phyloP scores from a whole-genome alignment of 192 early-diverging fungal species.

The Coemansia javaensis region DNA sequence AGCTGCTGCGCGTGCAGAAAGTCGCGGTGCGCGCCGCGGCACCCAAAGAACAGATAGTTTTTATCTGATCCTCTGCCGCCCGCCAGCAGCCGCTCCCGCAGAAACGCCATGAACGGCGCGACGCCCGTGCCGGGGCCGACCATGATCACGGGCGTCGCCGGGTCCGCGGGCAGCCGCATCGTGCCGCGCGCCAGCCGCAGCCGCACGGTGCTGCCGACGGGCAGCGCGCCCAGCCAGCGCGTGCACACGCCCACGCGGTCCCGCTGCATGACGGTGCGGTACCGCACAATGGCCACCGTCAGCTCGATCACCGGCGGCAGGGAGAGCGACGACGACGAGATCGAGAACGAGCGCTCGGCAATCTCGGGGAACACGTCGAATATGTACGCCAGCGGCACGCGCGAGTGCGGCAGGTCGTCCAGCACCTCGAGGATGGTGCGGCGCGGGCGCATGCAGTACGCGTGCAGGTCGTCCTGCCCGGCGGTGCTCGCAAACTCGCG shows the following conservation, averaged over 20 bases:
- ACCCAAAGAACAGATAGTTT: slow-evolving; percentile 84
- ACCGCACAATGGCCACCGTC: slow-evolving; percentile 80
- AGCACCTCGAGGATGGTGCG: slow-evolving; percentile 83
- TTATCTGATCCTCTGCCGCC: slow-evolving; percentile 28
- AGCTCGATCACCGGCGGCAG: slow-evolving; percentile 56
- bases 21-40: slow-evolving; percentile 65
- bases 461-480: slow-evolving; percentile 84
- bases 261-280: slow-evolving; percentile 71
- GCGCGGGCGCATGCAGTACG: slow-evolving; percentile 75
- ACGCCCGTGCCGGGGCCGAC: slow-evolving; percentile 89
- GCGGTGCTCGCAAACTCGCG: slow-evolving; percentile 69
- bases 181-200: slow-evolving; percentile 62
- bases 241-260: slow-evolving; percentile 80
- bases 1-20: slow-evolving; percentile 71
- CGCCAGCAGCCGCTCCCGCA: slow-evolving; percentile 60
- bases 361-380: slow-evolving; percentile 81
- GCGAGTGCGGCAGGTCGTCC: slow-evolving; percentile 73
- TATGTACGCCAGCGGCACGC: slow-evolving; percentile 70
- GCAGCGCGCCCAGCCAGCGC: slow-evolving; percentile 58
- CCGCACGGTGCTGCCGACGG: slow-evolving; percentile 17
- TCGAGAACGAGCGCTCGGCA: slow-evolving; percentile 79
- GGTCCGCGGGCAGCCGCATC: slow-evolving; percentile 58
- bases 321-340: slow-evolving; percentile 61
- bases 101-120: slow-evolving; percentile 83
- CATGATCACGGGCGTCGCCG: slow-evolving; percentile 60